phyloP scores from a whole-genome alignment of 1,284 basidiomycete genomes.

The Exobasidium rhododendri region DNA sequence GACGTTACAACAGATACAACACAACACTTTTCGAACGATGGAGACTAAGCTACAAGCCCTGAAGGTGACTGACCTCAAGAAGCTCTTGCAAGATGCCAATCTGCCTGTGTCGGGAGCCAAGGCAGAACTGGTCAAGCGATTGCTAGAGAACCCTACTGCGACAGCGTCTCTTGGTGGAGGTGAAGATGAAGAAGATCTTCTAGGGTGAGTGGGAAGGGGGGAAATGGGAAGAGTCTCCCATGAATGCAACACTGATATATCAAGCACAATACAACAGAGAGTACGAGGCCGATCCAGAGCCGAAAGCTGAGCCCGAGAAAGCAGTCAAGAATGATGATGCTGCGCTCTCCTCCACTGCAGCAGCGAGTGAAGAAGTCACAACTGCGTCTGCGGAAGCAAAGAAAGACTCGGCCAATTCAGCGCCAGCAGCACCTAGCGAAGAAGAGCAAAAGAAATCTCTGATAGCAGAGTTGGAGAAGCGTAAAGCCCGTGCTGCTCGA shows the following conservation, averaged over 20 bases:
- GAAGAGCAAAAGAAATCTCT: slow-evolving; percentile 29
- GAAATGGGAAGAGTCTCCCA: neutral
- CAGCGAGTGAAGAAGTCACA: slow-evolving; percentile 7
- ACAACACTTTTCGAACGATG: no score
- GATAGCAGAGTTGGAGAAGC: slow-evolving; percentile 46
- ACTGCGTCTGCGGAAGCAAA: slow-evolving; percentile 6
- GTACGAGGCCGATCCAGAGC: neutral
- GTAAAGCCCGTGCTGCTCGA: slow-evolving; percentile 42
- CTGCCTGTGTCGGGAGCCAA: slow-evolving; percentile 45
- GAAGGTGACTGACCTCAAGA: slow-evolving; percentile 48
- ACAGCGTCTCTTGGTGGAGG: slow-evolving; percentile 22
- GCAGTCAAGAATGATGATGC: slow-evolving; percentile 1
- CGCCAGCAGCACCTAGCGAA: slow-evolving; percentile 8
- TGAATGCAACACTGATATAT: neutral
- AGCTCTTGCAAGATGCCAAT: slow-evolving; percentile 30
- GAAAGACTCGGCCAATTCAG: slow-evolving; percentile 13
- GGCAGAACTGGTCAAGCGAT: slow-evolving; percentile 43
- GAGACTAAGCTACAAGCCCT: slow-evolving; percentile 19
- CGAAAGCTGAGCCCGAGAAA: neutral
- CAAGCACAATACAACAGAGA: neutral
- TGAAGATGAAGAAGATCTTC: slow-evolving; percentile 8
- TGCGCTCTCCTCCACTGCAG: neutral
- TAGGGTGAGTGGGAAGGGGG: slow-evolving; percentile 2
- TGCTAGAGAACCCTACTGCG: slow-evolving; percentile 46
- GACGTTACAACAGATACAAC: no score